Percentiles rank a stretch among this genome's conserved stretches.
Conservation (phyloP, 306 rosid genomes). For the Vicia villosa region DNA sequence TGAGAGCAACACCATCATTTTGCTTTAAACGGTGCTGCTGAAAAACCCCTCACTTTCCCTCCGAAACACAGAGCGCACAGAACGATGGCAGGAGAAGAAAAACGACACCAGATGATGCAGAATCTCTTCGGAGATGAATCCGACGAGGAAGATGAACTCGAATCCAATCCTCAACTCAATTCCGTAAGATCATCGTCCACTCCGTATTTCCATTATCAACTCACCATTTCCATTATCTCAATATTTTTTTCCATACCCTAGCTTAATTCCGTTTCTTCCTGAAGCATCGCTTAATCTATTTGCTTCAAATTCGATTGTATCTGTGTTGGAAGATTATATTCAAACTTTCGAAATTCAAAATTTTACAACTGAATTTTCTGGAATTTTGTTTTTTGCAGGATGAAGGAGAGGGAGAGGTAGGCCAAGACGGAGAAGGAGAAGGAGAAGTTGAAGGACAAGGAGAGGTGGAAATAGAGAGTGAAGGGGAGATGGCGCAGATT, state of each 20-base stretch:
- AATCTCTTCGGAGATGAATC: constrained; percentile 97
- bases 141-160: constrained; percentile 93
- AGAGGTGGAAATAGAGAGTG: constrained; percentile 82
- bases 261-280: not conserved
- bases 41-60: not conserved
- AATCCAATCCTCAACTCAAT: constrained; percentile 86
- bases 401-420: constrained; percentile 48
- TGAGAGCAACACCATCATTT: not conserved
- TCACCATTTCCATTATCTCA: not conserved
- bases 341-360: not conserved
- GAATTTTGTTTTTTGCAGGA: constrained; percentile 49
- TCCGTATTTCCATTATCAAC: not conserved
- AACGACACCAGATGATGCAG: constrained; percentile 99
- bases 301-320: not conserved
- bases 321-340: not conserved
- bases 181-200: constrained; percentile 55
- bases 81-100: constrained; percentile 83
- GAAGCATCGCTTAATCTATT: not conserved
- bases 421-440: constrained; percentile 64
- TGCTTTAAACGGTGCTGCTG: not conserved
- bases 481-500: constrained; percentile 88
- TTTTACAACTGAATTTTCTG: not conserved
- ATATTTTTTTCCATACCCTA: not conserved
- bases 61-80: not conserved
- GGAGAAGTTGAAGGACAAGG: constrained; percentile 88